A percentile compares a stretch with the other conserved stretches of the same genome.
phyloP scores from a whole-genome alignment of 805 yeast species.

The Metschnikowia drakensbergensis region DNA sequence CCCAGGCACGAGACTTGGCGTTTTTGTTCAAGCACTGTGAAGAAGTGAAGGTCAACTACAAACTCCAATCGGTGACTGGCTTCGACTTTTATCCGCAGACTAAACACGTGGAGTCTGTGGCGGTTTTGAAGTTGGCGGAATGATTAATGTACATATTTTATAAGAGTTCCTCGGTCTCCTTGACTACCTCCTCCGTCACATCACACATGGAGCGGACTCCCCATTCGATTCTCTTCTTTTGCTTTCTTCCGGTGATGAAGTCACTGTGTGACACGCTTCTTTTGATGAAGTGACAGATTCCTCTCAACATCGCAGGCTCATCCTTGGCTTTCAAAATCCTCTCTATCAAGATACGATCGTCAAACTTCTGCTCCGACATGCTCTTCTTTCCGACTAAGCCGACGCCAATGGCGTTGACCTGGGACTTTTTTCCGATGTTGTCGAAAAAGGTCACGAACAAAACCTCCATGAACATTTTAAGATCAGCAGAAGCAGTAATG shows the following conservation, averaged over 20 bases:
- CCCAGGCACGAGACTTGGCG: constrained; percentile 43
- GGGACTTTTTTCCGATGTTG: constrained; percentile 59
- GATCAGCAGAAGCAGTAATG: constrained; percentile 60
- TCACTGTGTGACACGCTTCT: constrained; percentile 44
- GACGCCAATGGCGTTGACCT: constrained; percentile 42
- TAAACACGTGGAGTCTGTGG: constrained; percentile 55
- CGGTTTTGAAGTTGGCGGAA: constrained; percentile 33
- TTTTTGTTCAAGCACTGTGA: constrained; percentile 24
- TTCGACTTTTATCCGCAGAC: constrained; percentile 55
- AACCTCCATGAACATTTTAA: constrained; percentile 68
- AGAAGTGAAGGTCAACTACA: constrained; percentile 13
- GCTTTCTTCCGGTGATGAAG: constrained; percentile 51
- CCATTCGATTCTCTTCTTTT: constrained; percentile 60
- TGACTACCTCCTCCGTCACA: constrained; percentile 43
- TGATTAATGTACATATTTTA: background rate
- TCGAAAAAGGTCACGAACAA: constrained; percentile 66
- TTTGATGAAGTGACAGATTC: constrained; percentile 59
- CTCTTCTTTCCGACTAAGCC: constrained; percentile 31
- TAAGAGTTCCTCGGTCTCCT: constrained; percentile 8
- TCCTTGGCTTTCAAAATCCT: constrained; percentile 53
- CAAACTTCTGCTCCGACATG: constrained; percentile 37
- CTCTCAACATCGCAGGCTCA: constrained; percentile 56
- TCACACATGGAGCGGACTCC: constrained; percentile 55
- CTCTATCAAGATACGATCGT: constrained; percentile 48
- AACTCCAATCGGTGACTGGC: constrained; percentile 27